Evolutionary conservation across 805 yeast species (phyloP), one percentile per base, ranked within the genome.

Genomic region (Yueomyces sinensis): DNA sequence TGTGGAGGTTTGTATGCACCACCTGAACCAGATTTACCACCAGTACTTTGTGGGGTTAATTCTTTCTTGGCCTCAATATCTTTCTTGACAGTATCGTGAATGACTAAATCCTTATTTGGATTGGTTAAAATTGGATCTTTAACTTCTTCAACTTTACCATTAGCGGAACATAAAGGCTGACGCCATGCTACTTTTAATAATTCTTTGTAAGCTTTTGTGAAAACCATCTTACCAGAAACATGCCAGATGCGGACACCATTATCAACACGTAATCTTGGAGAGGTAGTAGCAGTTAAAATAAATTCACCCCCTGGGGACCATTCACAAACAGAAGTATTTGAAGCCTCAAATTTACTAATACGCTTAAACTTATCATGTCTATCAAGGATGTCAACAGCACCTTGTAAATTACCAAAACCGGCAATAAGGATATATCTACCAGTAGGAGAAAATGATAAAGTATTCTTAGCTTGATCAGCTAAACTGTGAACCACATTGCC

Each of bases 1-100:
- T 86, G 95, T 2, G 99, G 98, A 17, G 98, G 98, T 56, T 94
- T 74, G 57, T 91, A 91, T 29, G 96, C 97, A 35, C 95, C 95
- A 23, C 73, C 28, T 9, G 15, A 9, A 25, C 28, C 28, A 25
- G 15, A 11, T 5, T 9, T 11, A 9, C 28, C 28, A n/a, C 13
- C 13, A 25, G 69, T 35, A 87, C 77, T 52, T 77, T 79, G 36
- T 68, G 54, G 15, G n/a, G 48, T 30, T 13, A 47, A 37, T 7
- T 49, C 41, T 39, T 50, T 62, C 43, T 62, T 53, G 27, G 54
- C 54, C 16, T 60, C 46, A 18, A 58, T 54, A 47, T 62, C 73
- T 37, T 73, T 82, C 30, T 66, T 62, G 16, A 86, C 94, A 30
- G 82, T 73, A 36, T 63, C 62, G 53, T 89, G 91, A 6, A 89